These are phyloP conservation scores for Millerozyma miso DNA, from an alignment of 805 yeast genomes.

Conservation along the genomic window DNA sequence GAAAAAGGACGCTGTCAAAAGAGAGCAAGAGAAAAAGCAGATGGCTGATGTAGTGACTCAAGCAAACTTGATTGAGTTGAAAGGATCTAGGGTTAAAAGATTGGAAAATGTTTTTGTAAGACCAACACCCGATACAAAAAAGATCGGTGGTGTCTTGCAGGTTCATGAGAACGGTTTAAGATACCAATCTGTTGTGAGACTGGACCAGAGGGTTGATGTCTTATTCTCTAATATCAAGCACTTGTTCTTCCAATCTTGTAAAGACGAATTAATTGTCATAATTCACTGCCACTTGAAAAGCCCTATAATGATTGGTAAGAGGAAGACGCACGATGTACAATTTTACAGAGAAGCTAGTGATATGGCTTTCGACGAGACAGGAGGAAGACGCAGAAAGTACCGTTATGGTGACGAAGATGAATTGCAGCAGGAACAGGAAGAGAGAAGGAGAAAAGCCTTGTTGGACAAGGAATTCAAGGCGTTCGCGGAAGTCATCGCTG, in stretches of 20 bases:
- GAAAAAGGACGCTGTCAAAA: conserved; percentile 85
- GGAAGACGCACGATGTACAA: conserved; percentile 92
- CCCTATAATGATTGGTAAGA: conserved; percentile 93
- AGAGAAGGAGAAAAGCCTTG: conserved; percentile 84
- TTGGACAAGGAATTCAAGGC: conserved; percentile 87
- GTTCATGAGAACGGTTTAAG: conserved; percentile 96
- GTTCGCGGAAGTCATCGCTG: conserved; percentile 88
- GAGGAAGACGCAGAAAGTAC: conserved; percentile 82
- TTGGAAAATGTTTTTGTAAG: conserved; percentile 86
- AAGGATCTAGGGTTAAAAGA: conserved; percentile 79
- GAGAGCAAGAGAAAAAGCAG: conserved; percentile 86
- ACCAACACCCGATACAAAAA: conserved; percentile 96
- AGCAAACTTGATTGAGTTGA: conserved; percentile 78
- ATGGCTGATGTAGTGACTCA: conserved; percentile 93
- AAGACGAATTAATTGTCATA: conserved; percentile 87
- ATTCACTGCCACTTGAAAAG: conserved; percentile 89
- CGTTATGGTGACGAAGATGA: conserved; percentile 98
- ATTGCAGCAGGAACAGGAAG: conserved; percentile 97
- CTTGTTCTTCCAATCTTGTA: conserved; percentile 91
- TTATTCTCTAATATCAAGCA: conserved; percentile 89
- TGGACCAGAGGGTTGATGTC: conserved; percentile 84
- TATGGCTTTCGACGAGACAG: conserved; percentile 94
- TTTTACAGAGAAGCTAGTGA: conserved; percentile 96
- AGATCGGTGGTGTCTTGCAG: conserved; percentile 84
- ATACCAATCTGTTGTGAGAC: conserved; percentile 79